These are phyloP conservation scores for Esteya vermicola DNA, from an alignment of 2,329 filamentous ascomycete species.

Conservation along the genomic window DNA sequence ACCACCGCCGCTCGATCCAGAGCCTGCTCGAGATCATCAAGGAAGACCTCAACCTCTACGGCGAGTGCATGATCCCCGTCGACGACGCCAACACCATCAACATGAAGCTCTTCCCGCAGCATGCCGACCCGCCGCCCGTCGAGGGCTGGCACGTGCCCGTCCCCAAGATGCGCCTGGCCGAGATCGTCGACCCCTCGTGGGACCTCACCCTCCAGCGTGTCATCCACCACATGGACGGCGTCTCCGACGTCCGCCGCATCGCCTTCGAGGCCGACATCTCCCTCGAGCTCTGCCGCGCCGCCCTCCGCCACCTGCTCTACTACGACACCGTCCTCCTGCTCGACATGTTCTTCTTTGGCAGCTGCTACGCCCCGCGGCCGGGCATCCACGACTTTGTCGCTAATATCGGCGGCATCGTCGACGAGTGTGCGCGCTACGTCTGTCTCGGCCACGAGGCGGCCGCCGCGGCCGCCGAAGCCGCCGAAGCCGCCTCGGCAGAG, in stretches of 20 bases:
- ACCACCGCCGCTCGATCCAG: slow-evolving; percentile 54
- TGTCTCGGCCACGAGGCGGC: slow-evolving; percentile 22
- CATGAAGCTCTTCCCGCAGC: slow-evolving; percentile 85
- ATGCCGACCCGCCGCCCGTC: slow-evolving; percentile 61
- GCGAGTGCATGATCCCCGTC: slow-evolving; percentile 96
- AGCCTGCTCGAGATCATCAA: slow-evolving; percentile 68
- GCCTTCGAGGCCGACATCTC: slow-evolving; percentile 76
- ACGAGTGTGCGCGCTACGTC: slow-evolving; percentile 80
- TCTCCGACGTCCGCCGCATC: slow-evolving; percentile 79
- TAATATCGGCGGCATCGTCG: slow-evolving; percentile 60
- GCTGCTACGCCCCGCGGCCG: slow-evolving; percentile 72
- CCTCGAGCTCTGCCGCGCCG: slow-evolving; percentile 70
- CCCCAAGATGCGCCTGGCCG: slow-evolving; percentile 48
- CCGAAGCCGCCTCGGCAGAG: not conserved
- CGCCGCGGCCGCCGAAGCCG: not conserved
- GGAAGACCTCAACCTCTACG: slow-evolving; percentile 90
- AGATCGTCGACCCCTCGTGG: slow-evolving; percentile 54
- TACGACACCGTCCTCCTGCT: slow-evolving; percentile 83
- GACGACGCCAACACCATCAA: slow-evolving; percentile 92
- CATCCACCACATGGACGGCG: slow-evolving; percentile 76
- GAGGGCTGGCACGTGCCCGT: slow-evolving; percentile 87
- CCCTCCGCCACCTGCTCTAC: slow-evolving; percentile 79
- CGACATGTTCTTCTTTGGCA: slow-evolving; percentile 88
- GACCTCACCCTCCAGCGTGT: slow-evolving; percentile 68
- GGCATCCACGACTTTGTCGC: slow-evolving; percentile 68